Base-by-base conservation (phyloP, 805 yeast genomes). In the Hanseniaspora lachancei region DNA sequence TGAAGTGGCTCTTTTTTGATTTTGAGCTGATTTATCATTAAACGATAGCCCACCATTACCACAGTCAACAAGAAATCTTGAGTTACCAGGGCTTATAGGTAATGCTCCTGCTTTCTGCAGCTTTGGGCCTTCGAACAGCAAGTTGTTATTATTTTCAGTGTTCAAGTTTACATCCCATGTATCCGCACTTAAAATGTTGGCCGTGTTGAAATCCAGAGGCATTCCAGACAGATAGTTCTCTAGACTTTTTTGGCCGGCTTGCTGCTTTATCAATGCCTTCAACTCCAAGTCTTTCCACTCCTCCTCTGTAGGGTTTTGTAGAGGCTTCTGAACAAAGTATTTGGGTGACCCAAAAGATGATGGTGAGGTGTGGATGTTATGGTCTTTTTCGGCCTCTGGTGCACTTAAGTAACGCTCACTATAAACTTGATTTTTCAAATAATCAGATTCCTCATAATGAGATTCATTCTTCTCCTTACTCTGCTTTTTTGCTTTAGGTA, bases 201-300 rank as follows among this genome's bases (percentile, higher is more conserved):
- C 27, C 2, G 38, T 43, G n/a, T 44, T 36, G 6, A 46, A 27
- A 15, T 29, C 29, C 9, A 32, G 16, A 13, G 49, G 62, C 43
- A 68, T 52, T 8, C 68, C 62, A 2, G 66, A 58, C 39, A 68
- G 50, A 42, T 66, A 68, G 1, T 67, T 69, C 49, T 67, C 68
- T 34, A 68, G 57, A 55, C 64, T 66, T 50, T 67, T 70, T 50
- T 65, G 67, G 2, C 70, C 72, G 13, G 62, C 57, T 46, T 67
- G 66, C 58, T 68, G 70, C 54, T 66, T 68, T 47, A 64, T 55
- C 53, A 63, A 61, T 2, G 70, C 70, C 52, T 66, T 69, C 23
- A 65, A 64, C 57, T 65, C 70, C 48, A 66, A 61, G 16, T 58
- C 60, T 54, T 62, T 59, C 71, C 70, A 67, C 49, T 67, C 70